Evolutionary conservation across 2,329 filamentous ascomycete species (phyloP).

Genomic region (Apiospora kogelbergensis): DNA sequence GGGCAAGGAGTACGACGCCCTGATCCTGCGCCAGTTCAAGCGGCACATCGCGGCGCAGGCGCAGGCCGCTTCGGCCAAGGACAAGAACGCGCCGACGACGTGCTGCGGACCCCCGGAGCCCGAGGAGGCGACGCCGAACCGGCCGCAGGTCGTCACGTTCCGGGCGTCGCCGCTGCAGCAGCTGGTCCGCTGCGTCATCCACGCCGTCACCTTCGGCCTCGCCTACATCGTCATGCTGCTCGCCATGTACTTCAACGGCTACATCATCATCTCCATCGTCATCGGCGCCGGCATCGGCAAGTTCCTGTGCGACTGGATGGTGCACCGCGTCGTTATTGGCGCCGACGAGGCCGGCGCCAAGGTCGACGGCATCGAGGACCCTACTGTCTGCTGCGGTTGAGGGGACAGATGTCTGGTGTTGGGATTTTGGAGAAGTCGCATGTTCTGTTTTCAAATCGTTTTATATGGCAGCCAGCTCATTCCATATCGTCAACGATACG

Average conservation of each 20-base stretch:
- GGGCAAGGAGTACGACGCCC: constrained; percentile 42
- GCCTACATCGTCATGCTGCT: constrained; percentile 46
- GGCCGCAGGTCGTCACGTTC: constrained; percentile 31
- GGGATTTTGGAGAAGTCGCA: not conserved
- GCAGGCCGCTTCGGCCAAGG: constrained; percentile 17
- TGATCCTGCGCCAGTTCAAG: constrained; percentile 39
- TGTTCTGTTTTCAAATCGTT: not conserved
- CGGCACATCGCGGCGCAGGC: constrained; percentile 31
- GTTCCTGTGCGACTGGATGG: constrained; percentile 55
- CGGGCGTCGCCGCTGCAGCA: constrained; percentile 41
- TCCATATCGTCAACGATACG: not conserved
- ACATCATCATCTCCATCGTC: constrained; percentile 43
- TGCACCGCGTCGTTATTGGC: constrained; percentile 38
- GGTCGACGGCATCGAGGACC: constrained; percentile 41
- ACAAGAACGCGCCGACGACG: constrained; percentile 6
- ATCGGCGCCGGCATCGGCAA: constrained; percentile 52
- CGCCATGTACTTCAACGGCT: constrained; percentile 47
- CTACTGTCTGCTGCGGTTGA: constrained; percentile 47
- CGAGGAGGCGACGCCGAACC: constrained; percentile 13
- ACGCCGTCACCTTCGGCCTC: constrained; percentile 40
- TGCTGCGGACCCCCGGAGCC: constrained; percentile 18
- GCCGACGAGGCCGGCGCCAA: constrained; percentile 15
- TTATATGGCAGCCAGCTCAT: not conserved
- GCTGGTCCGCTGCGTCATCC: constrained; percentile 37
- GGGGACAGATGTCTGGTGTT: too few relatives aligned